Evolutionary conservation across 768 basidiomycete genomes (phyloP).

Genomic region (Leccinum subtestaceum): DNA sequence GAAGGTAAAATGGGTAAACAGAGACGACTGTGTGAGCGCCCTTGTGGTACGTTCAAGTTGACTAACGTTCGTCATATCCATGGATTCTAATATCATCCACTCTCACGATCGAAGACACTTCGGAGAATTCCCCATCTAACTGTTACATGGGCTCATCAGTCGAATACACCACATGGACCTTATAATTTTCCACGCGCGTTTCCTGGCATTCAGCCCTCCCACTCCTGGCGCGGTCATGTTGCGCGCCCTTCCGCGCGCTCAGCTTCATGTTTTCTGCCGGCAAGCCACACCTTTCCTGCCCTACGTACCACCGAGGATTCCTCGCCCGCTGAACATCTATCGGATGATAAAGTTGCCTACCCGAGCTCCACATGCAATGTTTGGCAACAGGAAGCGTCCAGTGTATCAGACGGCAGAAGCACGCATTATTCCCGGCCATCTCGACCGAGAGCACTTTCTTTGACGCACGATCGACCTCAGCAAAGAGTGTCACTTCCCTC

Average conservation of each 20-base stretch:
- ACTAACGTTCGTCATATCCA: background rate
- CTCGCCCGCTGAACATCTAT: background rate
- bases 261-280: constrained; percentile 14
- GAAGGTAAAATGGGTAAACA: constrained; percentile 77
- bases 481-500: constrained; percentile 18
- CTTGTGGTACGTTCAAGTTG: constrained; percentile 49
- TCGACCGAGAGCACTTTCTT: constrained; percentile 31
- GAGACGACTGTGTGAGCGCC: constrained; percentile 73
- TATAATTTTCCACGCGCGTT: constrained; percentile 13
- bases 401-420: constrained; percentile 3
- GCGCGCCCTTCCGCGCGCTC: constrained; percentile 7
- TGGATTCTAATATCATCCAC: constrained; percentile 2
- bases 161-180: constrained; percentile 19
- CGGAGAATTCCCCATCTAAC: constrained; percentile 67
- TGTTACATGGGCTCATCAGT: constrained; percentile 80
- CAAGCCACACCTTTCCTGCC: constrained; percentile 16
- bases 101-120: constrained; percentile 49
- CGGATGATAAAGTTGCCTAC: background rate
- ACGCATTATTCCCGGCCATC: constrained; percentile 8
- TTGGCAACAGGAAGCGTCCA: constrained; percentile 15
- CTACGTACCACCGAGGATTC: constrained; percentile 5
- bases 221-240: constrained; percentile 22
- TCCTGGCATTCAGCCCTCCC: constrained; percentile 3
- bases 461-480: constrained; percentile 27
- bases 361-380: constrained; percentile 1